Percentiles rank a stretch among this genome's conserved stretches.
These are phyloP conservation scores for Tetrahymena thermophila DNA, from an alignment of 73 alveolate genomes.

Conservation along the genomic window DNA sequence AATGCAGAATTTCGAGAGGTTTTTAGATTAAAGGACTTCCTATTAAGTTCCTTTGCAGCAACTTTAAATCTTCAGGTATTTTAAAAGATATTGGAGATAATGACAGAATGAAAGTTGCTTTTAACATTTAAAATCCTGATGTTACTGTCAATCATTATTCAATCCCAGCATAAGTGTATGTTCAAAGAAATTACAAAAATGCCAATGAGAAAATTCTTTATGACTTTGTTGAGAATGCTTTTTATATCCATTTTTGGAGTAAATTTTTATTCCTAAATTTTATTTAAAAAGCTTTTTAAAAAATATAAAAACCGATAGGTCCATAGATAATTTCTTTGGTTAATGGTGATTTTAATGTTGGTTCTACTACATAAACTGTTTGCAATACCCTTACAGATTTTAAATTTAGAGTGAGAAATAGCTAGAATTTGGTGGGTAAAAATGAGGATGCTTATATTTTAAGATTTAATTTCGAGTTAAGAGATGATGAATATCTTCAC, in stretches of 20 bases:
- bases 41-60: neutral
- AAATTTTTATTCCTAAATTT: neutral
- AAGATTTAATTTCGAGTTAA: neutral
- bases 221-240: neutral
- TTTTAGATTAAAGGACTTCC: neutral
- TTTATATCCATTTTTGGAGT: neutral
- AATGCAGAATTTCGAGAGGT: neutral
- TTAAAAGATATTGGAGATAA: neutral
- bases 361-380: neutral
- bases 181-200: neutral
- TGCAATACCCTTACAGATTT: neutral
- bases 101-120: neutral
- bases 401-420: neutral
- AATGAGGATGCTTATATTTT: neutral
- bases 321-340: neutral
- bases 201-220: neutral
- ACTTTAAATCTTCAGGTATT: neutral
- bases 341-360: neutral
- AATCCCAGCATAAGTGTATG: neutral
- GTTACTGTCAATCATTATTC: neutral
- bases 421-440: neutral
- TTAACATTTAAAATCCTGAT: neutral
- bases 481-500: neutral
- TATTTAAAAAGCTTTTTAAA: neutral
- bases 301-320: neutral